Base-by-base conservation (phyloP, 106 monocot species). In the Hemerocallis citrina region DNA sequence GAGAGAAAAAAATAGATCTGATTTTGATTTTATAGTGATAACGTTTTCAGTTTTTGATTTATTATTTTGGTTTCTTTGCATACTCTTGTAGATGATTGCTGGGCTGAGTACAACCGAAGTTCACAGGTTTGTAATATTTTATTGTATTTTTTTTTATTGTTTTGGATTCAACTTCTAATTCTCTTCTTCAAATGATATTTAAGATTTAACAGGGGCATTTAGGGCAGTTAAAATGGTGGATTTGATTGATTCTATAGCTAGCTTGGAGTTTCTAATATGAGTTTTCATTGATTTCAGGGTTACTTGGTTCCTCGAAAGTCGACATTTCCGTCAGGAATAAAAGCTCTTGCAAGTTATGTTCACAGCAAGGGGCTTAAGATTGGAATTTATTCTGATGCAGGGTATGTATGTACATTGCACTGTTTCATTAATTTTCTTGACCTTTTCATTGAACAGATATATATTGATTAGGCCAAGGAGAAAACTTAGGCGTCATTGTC, bases 361-460 rank as follows among this genome's bases (percentile, higher is more conserved):
- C 90, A 90, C 55, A 58, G 45, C 55, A 90, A 82, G 25, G 90
- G 90, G 34, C 85, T 90, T 30, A 85, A 79, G 68, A 73, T 90
- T 6, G 90, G 90, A 15, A 85, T 90, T 19, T 90, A 90, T 49
- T 73, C 71, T 59, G 85, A 85, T 76, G 90, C 90, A 52, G 90
- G 90, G 90, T 90, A 76, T 47, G 58, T n/a, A 11, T 15, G 15
- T 42, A 11, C 41, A 1, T 10, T 34, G 17, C 17, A 1, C 56
- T 41, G 40, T 9, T 41, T 41, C 40, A 41, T 7, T 14, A 14
- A 9, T 9, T 7, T 7, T 41, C 14, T 41, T 41, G 14, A 41
- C 7, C 40, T 41, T 41, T 41, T 41, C 7, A 9, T 41, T 41
- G n/a, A n/a, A n/a, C n/a, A n/a, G n/a, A n/a, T n/a, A n/a, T 41